Percentiles rank a stretch among this genome's conserved stretches.
phyloP scores from a whole-genome alignment of 2,329 filamentous ascomycete genomes.

The Microdochium bolleyi region DNA sequence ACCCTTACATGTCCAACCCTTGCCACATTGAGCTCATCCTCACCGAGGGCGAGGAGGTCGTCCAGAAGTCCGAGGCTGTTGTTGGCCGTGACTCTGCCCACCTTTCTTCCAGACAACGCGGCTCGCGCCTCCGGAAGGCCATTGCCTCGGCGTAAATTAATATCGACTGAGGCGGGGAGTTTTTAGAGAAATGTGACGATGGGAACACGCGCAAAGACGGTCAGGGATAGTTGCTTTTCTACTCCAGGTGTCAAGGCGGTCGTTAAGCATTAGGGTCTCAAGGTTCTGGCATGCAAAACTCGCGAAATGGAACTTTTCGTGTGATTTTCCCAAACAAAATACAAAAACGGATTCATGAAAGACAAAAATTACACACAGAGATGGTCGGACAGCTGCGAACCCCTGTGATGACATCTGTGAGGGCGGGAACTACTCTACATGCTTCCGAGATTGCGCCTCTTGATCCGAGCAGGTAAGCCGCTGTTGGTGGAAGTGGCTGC shows the following conservation, averaged over 20 bases:
- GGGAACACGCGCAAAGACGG: not conserved
- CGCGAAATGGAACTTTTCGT: slow-evolving; percentile 1
- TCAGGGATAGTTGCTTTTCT: slow-evolving; percentile 1
- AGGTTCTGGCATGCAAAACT: slow-evolving; percentile 1
- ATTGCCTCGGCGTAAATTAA: slow-evolving; percentile 53
- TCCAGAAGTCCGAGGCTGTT: slow-evolving; percentile 76
- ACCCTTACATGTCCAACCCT: slow-evolving; percentile 99
- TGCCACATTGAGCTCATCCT: slow-evolving; percentile 99
- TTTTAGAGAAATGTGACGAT: not conserved
- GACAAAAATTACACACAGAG: not conserved
- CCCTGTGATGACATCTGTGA: too few relatives aligned
- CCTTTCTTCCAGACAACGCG: slow-evolving; percentile 90
- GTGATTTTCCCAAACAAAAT: not conserved
- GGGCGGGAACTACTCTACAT: too few relatives aligned
- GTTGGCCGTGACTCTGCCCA: slow-evolving; percentile 56
- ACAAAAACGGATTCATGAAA: slow-evolving; percentile 1
- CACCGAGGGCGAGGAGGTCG: slow-evolving; percentile 92
- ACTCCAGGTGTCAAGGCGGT: slow-evolving; percentile 2
- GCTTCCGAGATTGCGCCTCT: too few relatives aligned
- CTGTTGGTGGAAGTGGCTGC: too few relatives aligned
- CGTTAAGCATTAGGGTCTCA: slow-evolving; percentile 1
- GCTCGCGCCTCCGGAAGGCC: slow-evolving; percentile 55
- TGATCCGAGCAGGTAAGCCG: too few relatives aligned
- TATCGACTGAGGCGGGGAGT: not conserved
- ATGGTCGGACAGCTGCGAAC: not conserved